Evolutionary conservation across 176 grass and related monocot species (phyloP), one percentile per base, ranked within the genome.

Genomic region (Oryza brachyantha): DNA sequence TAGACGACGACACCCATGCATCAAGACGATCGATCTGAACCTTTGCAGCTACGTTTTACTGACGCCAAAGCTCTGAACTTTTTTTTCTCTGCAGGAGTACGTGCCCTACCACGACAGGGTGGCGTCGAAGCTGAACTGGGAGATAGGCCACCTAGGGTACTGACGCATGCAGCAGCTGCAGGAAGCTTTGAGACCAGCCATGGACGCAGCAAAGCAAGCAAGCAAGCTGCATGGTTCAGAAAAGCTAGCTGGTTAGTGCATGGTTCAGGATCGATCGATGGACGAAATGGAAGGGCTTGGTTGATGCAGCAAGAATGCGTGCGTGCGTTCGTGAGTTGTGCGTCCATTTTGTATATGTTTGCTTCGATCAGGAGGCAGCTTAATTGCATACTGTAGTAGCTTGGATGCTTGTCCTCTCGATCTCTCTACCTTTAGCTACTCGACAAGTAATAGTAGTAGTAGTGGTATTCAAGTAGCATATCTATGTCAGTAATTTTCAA

Each of bases 51-150:
- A 40, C 38, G 2, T 41, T 2, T 10, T 45, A 45, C 13, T 45
- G 42, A 45, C 10, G 42, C 13, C 10, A 45, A 45, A 45, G 8
- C 6, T 55, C 52, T 55, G 52, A 57, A 57, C 52, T 10, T 24
- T 10, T 24, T 57, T 57, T 13, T 29, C 9, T 34, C 9, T 34
- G 8, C 77, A 99, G 96, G 92, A 96, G 25, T 96, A 96, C 79
- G 88, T 90, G 70, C 96, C 96, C 34, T 90, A 93, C 83, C 90
- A 89, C 21, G 96, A 99, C 74, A 99, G 88, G 76, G 88, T 93
- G 42, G 96, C 90, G 8, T 91, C 92, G 14, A 88, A 87, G 82
- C 86, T 96, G 29, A 96, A 96, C 81, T 99, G 96, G 96, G 96
- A 99, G 60, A 80, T 85, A 62, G 88, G 16, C 45, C 70, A 77